Base-by-base conservation (phyloP, 2,329 filamentous ascomycete species). In the Venturia asperata region DNA sequence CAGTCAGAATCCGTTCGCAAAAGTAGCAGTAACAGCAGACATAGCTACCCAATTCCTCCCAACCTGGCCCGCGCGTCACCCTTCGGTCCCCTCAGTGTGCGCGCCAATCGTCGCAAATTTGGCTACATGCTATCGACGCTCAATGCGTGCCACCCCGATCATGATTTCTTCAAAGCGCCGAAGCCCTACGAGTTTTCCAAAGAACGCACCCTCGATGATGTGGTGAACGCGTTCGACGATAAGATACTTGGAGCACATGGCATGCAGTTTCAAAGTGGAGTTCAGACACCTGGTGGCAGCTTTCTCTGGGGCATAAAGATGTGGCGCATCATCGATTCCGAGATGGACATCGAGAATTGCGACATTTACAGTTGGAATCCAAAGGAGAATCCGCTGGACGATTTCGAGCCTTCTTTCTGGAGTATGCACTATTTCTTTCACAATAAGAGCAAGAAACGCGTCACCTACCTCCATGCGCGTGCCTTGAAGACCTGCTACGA, bases 401-500 rank as follows among this genome's bases (percentile, higher is more conserved):
- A 96, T 68, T 92, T 96, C 67, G 92, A 97, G 72, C 90, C 91
- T 67, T 89, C 92, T 11, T 92, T 99, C 68, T 99, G 93, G 93
- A 92, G 90, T 62, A 83, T 92, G 68, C 92, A 97, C 75, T 97
- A 96, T 77, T 96, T 99, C 80, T 96, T 97, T 76, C 97, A 97
- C 83, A 97, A 96, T 81, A 93, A 93, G 72, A 82, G 87, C 34
- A 84, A 88, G 73, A 97, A 97, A 80, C 87, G 94, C 52, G 93
- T 99, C 21, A 92, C 91, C 67, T 99, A 99, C 74, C 80, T 99
- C 58, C 95, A 97, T 72, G 85, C 97, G 58, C 88, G 93, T 67
- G 92, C 91, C n/a, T 13, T 58, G 27, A 34, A 61, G 34, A 30
- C 64, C 19, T 24, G 24, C 10, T 58, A 55, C 45, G 41, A 45